A percentile compares a stretch with the other conserved stretches of the same genome.
Evolutionary conservation across 176 grass and related monocot genomes (phyloP).

Genomic region (Microstegium vimineum): DNA sequence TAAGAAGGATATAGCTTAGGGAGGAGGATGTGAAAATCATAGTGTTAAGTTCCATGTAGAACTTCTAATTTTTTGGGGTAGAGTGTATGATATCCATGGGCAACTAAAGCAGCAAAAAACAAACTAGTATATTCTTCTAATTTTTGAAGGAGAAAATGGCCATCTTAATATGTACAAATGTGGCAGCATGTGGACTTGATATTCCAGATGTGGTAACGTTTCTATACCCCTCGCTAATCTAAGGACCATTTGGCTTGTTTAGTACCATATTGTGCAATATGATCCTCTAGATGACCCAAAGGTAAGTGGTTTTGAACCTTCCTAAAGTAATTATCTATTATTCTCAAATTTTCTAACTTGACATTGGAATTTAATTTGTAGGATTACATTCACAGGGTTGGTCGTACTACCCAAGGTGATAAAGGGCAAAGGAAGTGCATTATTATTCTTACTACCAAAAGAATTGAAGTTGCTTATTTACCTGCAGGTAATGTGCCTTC

Average conservation of each 20-base stretch:
- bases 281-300: constrained; percentile 96
- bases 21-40: too few relatives aligned
- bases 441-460: constrained; percentile 78
- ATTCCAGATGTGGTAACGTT: too few relatives aligned
- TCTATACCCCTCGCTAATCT: constrained; percentile 9
- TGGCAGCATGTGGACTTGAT: too few relatives aligned
- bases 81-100: too few relatives aligned
- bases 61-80: too few relatives aligned
- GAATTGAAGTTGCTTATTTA: constrained; percentile 76
- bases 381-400: constrained; percentile 97
- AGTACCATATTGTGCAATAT: constrained; percentile 96
- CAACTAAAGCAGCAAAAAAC: too few relatives aligned
- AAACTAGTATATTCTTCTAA: too few relatives aligned
- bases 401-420: constrained; percentile 84
- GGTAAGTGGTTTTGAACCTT: constrained; percentile 27
- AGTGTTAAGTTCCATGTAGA: too few relatives aligned
- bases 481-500: constrained; percentile 48
- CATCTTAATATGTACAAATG: too few relatives aligned
- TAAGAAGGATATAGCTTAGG: too few relatives aligned
- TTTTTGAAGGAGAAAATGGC: too few relatives aligned
- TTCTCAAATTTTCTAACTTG: not conserved
- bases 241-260: constrained; percentile 14
- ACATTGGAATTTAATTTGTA: constrained; percentile 35
- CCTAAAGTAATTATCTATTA: not conserved
- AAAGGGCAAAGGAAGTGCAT: constrained; percentile 67